These are phyloP conservation scores for Prinsepia uniflora DNA, from an alignment of 306 rosid species.

Conservation along the genomic window DNA sequence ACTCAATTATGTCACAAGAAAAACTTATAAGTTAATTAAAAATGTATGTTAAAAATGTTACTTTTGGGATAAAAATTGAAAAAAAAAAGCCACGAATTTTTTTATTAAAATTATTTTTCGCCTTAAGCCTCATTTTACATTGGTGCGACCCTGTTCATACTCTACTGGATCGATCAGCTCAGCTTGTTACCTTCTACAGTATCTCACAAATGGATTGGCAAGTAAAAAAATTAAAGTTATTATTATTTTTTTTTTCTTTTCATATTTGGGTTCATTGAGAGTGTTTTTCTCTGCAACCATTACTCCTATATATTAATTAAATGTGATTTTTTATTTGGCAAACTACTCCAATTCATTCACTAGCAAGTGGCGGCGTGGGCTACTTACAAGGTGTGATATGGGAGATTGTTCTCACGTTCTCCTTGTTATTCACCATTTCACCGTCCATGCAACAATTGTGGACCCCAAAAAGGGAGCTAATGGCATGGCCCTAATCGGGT, in stretches of 20 bases:
- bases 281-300: no score
- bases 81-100: no score
- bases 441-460: slow-evolving; percentile 76
- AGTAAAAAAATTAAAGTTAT: neutral
- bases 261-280: no score
- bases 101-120: no score
- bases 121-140: no score
- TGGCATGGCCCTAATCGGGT: slow-evolving; percentile 65
- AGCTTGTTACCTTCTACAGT: slow-evolving; percentile 58
- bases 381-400: slow-evolving; percentile 66
- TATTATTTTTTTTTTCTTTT: no score
- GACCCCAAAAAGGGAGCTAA: slow-evolving; percentile 59
- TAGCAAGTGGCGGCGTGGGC: slow-evolving; percentile 76
- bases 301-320: neutral
- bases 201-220: slow-evolving; percentile 72
- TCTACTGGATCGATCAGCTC: slow-evolving; percentile 84
- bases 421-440: slow-evolving; percentile 71
- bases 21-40: no score
- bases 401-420: slow-evolving; percentile 78
- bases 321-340: slow-evolving; percentile 25
- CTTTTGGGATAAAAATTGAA: no score
- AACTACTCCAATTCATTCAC: slow-evolving; percentile 65
- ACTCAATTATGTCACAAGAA: no score
- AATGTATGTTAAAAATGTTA: no score
- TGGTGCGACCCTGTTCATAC: no score